Evolutionary conservation across 768 basidiomycete species (phyloP).

Genomic region (Tremella mesenterica): DNA sequence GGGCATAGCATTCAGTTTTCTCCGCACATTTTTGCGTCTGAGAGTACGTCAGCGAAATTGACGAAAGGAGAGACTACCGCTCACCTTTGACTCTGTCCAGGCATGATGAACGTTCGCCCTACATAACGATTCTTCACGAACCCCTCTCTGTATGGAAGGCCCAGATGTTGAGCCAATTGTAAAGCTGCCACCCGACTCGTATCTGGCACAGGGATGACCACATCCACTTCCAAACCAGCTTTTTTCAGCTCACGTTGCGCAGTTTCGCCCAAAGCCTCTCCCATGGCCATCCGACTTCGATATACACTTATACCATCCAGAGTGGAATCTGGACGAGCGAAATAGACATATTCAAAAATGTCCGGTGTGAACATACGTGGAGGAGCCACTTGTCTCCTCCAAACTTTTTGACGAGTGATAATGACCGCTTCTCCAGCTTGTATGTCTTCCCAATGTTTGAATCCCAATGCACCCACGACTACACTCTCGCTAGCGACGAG

Average conservation of each 20-base stretch:
- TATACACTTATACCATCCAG: slow-evolving; percentile 96
- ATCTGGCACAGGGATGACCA: slow-evolving; percentile 94
- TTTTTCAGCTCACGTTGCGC: slow-evolving; percentile 63
- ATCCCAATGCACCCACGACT: slow-evolving; percentile 87
- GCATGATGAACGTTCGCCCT: slow-evolving; percentile 98
- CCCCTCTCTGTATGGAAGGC: slow-evolving; percentile 89
- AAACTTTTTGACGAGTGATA: slow-evolving; percentile 71
- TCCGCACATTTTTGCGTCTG: slow-evolving; percentile 85
- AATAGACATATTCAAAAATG: slow-evolving; percentile 98
- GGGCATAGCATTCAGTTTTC: slow-evolving; percentile 97
- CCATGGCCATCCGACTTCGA: slow-evolving; percentile 98
- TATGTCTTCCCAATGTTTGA: slow-evolving; percentile 86
- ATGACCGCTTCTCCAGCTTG: slow-evolving; percentile 92
- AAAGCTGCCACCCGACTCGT: slow-evolving; percentile 92
- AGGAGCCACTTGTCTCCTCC: slow-evolving; percentile 60
- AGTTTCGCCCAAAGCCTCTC: slow-evolving; percentile 82
- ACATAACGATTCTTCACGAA: slow-evolving; percentile 99
- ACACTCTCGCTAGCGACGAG: slow-evolving; percentile 91
- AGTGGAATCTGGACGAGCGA: slow-evolving; percentile 94
- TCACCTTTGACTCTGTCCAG: slow-evolving; percentile 88
- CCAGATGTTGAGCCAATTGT: slow-evolving; percentile 82
- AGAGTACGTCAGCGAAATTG: background rate
- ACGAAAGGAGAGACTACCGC: slow-evolving; percentile 2
- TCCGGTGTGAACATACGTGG: slow-evolving; percentile 80
- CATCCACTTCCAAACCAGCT: slow-evolving; percentile 57